Evolutionary conservation across 148 eudicot species (phyloP).

Genomic region (Polygonum maritimum): DNA sequence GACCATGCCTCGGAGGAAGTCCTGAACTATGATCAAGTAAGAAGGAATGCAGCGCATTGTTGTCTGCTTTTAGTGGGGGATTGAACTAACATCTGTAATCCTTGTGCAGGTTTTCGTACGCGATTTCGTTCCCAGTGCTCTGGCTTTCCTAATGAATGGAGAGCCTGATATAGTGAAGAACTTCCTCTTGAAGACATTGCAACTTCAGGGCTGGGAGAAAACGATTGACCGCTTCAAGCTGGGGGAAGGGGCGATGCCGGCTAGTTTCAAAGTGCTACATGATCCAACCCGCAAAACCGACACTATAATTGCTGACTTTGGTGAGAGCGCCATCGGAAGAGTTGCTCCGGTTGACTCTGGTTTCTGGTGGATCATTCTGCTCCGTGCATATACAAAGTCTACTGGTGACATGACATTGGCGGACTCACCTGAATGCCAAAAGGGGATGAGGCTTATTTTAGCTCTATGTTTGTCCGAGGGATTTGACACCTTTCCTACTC

Average conservation of each 20-base stretch:
- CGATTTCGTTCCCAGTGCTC: constrained; percentile 97
- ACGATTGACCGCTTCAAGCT: constrained; percentile 93
- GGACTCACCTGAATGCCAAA: constrained; percentile 95
- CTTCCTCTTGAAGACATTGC: constrained; percentile 81
- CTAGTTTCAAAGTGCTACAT: constrained; percentile 97
- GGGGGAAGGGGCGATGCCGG: constrained; percentile 99
- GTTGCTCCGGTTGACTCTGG: constrained; percentile 99
- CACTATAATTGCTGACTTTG: constrained; percentile 85
- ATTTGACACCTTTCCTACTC: constrained; percentile 91
- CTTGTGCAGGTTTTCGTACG: constrained; percentile 80
- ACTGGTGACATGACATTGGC: constrained; percentile 81
- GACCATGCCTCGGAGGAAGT: constrained; percentile 98
- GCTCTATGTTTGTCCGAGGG: constrained; percentile 85
- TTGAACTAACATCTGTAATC: neutral
- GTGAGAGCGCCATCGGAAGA: constrained; percentile 98
- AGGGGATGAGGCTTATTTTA: constrained; percentile 89
- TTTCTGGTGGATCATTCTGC: constrained; percentile 98
- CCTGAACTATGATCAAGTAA: constrained; percentile 94
- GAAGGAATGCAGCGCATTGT: neutral
- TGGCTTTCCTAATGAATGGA: constrained; percentile 95
- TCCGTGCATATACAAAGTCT: constrained; percentile 93
- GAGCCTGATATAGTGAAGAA: constrained; percentile 97
- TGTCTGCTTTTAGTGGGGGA: neutral
- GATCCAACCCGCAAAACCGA: constrained; percentile 86
- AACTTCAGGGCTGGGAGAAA: constrained; percentile 98